Evolutionary conservation across 2,329 filamentous ascomycete species (phyloP), one percentile per base, ranked within the genome.

Genomic region (Paecilomyces dactylethromorphus): DNA sequence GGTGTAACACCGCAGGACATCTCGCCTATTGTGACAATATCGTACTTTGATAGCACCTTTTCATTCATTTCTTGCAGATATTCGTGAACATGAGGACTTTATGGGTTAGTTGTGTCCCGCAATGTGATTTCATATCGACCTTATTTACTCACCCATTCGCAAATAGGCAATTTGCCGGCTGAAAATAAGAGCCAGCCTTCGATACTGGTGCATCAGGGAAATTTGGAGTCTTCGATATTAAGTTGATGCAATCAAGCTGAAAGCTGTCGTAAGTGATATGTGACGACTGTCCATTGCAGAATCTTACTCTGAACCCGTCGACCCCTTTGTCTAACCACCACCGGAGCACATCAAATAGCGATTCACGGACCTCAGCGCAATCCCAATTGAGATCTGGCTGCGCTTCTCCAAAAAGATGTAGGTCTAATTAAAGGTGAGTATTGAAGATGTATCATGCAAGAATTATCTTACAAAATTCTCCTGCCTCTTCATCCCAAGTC

Each of bases 331-430:
- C 78, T 0, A 92, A 81, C 89, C 89, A 92, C 69, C 91, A 92
- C 45, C 81, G 79, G 83, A 91, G 87, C 2, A 86, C 78, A 10
- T 80, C 80, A 71, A 90, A 88, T 13, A 90, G 83, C 8, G 87
- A 88, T 51, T 81, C 74, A 6, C 89, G 81, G 0, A 86, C 82
- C 26, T 81, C 82, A 0, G 78, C 76, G 59, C 85, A 88, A 66
- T 91, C 87, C 88, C 88, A 92, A 71, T 92, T 92, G 13, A 92
- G 78, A 65, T 92, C 90, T 0, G 90, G 89, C 69, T 91, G 88
- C 61, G 87, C 82, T 11, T 81, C 81, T 11, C 85, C 84, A 70
- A 90, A 92, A 18, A 92, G 78, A 60, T 86, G 83, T 0, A 90
- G 81, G 66, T 88, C 50, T 52, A 3, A 13, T 52, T 12, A 6